Base-by-base conservation (phyloP, 345 rosid species). In the Citrus cavaleriei region DNA sequence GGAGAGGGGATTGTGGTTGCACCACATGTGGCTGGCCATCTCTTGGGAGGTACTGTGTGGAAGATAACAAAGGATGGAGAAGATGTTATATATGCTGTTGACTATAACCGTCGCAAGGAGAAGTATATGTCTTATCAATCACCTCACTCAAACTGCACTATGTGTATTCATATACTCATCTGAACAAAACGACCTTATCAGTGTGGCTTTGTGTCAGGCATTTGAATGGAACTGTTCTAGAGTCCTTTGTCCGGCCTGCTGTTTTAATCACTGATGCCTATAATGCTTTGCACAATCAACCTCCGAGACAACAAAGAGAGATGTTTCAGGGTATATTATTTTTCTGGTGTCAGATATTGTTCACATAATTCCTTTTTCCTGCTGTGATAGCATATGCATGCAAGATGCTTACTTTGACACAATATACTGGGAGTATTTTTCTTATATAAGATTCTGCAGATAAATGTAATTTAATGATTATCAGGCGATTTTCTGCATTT, bases 31-130 rank as follows among this genome's bases (percentile, higher is more conserved):
- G 98, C 98, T 81, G 99, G 99, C 59, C 99, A 95, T 86, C 93
- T 92, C 78, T 81, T 95, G 82, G 99, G 99, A 81, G 97, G 99
- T 77, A 93, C 97, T 25, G 84, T 96, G 7, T 96, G 99, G 99
- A 94, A 90, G 88, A 96, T 96, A 83, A 90, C 97, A 10, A 96
- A 96, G 87, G 99, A 96, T 68, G 99, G 99, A 73, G 99, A 96
- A 80, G 98, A 96, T 80, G 97, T 96, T 78, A 85, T 96, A 65
- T 96, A 96, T 87, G 99, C 98, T 76, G 99, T 94, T 76, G 99
- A 96, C 80, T 94, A 91, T 83, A 96, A 96, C 82, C 98, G 93
- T 71, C 94, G 98, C 54, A 96, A 91, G 88, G 99, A 96, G 89
- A 91, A 90, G 99, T 94, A 87, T 55, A 19, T 63, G 28, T 22